phyloP scores from a whole-genome alignment of 2,329 filamentous ascomycete genomes.

The Pseudopyricularia javanii region DNA sequence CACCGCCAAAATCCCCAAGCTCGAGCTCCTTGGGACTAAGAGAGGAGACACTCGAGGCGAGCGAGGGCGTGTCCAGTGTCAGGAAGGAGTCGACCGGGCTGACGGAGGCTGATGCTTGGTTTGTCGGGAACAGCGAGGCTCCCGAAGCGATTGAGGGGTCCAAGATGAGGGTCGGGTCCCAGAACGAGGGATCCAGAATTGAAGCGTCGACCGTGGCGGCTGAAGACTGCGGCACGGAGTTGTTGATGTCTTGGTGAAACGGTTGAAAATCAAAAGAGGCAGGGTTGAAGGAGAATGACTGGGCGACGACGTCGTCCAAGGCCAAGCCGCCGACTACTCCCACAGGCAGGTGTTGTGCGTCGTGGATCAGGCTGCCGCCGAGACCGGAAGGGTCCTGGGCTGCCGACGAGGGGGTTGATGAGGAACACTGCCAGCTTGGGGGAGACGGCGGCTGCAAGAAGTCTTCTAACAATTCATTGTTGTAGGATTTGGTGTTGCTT shows the following conservation, averaged over 20 bases:
- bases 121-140: not conserved
- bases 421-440: not conserved
- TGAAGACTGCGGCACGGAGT: not conserved
- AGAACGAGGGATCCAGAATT: not conserved
- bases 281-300: not conserved
- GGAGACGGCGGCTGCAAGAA: not conserved
- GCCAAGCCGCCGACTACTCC: not conserved
- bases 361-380: not conserved
- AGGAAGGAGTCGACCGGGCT: slow-evolving; percentile 1
- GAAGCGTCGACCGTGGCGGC: not conserved
- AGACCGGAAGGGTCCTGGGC: not conserved
- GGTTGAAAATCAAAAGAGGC: not conserved
- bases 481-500: not conserved
- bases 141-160: not conserved
- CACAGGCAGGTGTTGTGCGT: not conserved
- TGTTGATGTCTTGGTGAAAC: not conserved
- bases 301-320: not conserved
- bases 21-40: slow-evolving; percentile 2
- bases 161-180: not conserved
- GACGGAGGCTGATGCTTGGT: not conserved
- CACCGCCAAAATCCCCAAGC: not conserved
- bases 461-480: not conserved
- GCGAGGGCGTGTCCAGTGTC: slow-evolving; percentile 1
- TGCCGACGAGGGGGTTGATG: not conserved
- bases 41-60: slow-evolving; percentile 3